These are phyloP conservation scores for Kickxella alabastrina DNA, from an alignment of 192 early-diverging fungal genomes.

Conservation along the genomic window DNA sequence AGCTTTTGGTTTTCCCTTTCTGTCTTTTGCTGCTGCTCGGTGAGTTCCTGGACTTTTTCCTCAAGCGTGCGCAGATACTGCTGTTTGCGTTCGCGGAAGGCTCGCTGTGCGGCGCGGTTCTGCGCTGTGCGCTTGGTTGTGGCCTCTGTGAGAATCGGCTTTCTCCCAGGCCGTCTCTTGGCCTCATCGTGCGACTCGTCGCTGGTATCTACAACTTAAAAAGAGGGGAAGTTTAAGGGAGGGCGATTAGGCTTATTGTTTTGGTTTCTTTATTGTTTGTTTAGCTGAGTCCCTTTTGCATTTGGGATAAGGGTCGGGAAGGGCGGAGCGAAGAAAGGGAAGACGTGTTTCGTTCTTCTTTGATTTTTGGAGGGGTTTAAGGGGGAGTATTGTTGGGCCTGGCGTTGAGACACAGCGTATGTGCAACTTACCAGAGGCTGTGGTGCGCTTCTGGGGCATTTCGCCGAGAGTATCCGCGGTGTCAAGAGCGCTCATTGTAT, in stretches of 20 bases:
- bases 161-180: conserved; percentile 59
- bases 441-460: conserved; percentile 28
- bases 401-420: too few species aligned
- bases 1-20: conserved; percentile 47
- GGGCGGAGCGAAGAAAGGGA: too few species aligned
- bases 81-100: conserved; percentile 84
- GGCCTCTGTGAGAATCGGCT: conserved; percentile 58
- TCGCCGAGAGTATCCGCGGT: neutral
- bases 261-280: conserved; percentile 1
- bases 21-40: conserved; percentile 56
- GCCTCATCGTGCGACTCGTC: conserved; percentile 47
- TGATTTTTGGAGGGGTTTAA: too few species aligned
- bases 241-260: neutral
- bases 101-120: conserved; percentile 86
- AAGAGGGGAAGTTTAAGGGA: neutral
- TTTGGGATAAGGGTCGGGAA: too few species aligned
- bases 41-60: conserved; percentile 63
- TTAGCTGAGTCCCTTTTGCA: too few species aligned
- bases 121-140: conserved; percentile 74
- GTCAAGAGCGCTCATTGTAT: conserved; percentile 23
- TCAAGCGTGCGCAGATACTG: conserved; percentile 79
- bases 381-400: too few species aligned
- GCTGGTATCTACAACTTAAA: conserved; percentile 13
- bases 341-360: too few species aligned
- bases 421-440: conserved; percentile 13